These are phyloP conservation scores for Acanthamoeba royreba DNA, from an alignment of 208 protist genomes.

Conservation along the genomic window DNA sequence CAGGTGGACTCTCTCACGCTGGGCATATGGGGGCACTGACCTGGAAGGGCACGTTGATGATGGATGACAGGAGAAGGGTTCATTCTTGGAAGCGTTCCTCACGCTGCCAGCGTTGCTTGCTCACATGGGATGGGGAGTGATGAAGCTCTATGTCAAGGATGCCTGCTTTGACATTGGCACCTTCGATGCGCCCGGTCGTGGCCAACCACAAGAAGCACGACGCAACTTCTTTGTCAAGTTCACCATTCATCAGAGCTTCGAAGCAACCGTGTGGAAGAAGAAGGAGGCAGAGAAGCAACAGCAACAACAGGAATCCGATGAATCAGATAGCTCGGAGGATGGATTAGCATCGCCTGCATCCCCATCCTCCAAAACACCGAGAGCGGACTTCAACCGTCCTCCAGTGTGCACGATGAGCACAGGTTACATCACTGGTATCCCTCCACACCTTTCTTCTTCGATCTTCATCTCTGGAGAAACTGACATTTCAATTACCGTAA, in stretches of 20 bases:
- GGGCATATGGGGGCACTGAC: not conserved
- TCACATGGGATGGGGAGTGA: conserved; percentile 11
- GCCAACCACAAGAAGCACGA: too few relatives aligned
- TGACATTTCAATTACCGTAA: not conserved
- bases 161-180: not conserved
- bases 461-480: not conserved
- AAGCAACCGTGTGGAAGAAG: not conserved
- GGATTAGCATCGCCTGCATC: too few relatives aligned
- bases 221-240: not conserved
- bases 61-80: not conserved
- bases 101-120: not conserved
- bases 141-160: not conserved
- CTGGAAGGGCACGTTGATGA: not conserved
- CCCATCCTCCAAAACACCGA: not conserved
- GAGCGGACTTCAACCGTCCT: not conserved
- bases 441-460: not conserved
- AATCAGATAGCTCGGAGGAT: not conserved
- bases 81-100: not conserved
- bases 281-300: not conserved
- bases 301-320: not conserved
- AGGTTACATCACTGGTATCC: not conserved
- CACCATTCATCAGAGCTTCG: not conserved
- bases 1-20: not conserved
- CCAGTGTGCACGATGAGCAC: not conserved
- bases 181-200: too few relatives aligned